phyloP scores from a whole-genome alignment of 805 yeast species.

The Schizosaccharomyces japonicus region DNA sequence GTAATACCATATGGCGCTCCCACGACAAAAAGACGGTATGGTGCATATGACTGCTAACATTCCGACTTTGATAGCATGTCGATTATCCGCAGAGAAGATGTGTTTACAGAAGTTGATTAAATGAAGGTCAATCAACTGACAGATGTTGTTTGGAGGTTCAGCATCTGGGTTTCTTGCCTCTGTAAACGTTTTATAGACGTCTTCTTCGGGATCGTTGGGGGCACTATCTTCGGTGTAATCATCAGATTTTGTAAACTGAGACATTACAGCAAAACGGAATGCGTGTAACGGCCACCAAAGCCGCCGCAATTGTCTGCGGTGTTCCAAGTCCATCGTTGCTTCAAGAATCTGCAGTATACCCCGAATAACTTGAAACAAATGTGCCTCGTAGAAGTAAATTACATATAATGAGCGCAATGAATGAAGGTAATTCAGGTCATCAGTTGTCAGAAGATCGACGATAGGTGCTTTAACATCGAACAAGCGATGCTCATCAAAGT shows the following conservation, averaged over 20 bases:
- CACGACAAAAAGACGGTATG: constrained; percentile 13
- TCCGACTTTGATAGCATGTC: constrained; percentile 5
- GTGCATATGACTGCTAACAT: constrained; percentile 7
- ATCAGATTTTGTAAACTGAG: background rate
- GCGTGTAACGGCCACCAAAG: constrained; percentile 4
- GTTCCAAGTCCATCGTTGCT: background rate
- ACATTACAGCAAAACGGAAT: background rate
- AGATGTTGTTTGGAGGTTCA: constrained; percentile 5
- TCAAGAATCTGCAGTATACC: background rate
- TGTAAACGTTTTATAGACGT: background rate
- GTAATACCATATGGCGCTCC: constrained; percentile 13
- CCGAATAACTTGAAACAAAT: background rate
- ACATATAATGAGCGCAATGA: background rate
- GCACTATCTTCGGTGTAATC: background rate
- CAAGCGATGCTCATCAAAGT: background rate
- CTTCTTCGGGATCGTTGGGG: background rate
- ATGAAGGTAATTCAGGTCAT: background rate
- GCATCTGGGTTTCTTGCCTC: constrained; percentile 7
- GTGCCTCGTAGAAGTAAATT: background rate
- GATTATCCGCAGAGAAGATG: background rate
- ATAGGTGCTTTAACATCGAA: background rate
- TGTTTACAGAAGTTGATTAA: constrained; percentile 1
- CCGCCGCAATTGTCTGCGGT: background rate
- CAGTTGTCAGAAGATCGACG: background rate
- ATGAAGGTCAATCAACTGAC: constrained; percentile 5